Evolutionary conservation across 179 eudicot species (phyloP), one percentile per base, ranked within the genome.

Genomic region (Gypsophila paniculata): DNA sequence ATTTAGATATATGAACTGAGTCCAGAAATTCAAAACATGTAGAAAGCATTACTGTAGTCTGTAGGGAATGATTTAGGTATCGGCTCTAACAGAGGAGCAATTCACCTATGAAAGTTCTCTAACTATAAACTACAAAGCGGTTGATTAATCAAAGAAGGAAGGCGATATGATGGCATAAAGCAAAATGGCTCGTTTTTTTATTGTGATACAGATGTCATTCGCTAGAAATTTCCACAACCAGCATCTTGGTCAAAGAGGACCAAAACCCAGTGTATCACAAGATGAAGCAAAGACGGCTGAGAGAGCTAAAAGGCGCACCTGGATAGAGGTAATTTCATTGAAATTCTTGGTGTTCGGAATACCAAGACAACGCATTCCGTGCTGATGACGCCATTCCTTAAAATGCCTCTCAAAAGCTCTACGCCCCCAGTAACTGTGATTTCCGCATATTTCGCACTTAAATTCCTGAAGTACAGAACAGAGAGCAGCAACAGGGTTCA

Each of bases 291-390:
- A 66, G 57, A 66, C 0, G 69, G 57, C 57, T 36, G 25, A 62
- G 67, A 2, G 70, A 23, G 6, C 54, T 23, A 66, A 48, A 26
- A 66, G 34, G 63, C 32, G 63, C 80, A 91, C 99, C 92, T 90
- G 87, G 61, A 95, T 95, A 46, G 96, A 88, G 48, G 98, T 95
- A 73, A 95, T 90, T 71, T 95, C 99, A 71, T 95, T 92, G 77
- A 95, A 95, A 73, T 92, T 95, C 83, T 95, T 95, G 6, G 99
- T 95, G 77, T 95, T 95, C 11, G 99, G 99, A 72, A 95, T 95
- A 63, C 99, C 99, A 59, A 95, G 95, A 72, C 99, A 90, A 48
- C 99, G 91, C 99, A 95, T 95, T 61, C 99, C 99, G 80, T 95
- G 96, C 60, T 92, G 99, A 77, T 95, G 99, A 74, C 96, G 88